phyloP scores from a whole-genome alignment of 140 eudicot genomes.

The Erigeron philadelphicus region DNA sequence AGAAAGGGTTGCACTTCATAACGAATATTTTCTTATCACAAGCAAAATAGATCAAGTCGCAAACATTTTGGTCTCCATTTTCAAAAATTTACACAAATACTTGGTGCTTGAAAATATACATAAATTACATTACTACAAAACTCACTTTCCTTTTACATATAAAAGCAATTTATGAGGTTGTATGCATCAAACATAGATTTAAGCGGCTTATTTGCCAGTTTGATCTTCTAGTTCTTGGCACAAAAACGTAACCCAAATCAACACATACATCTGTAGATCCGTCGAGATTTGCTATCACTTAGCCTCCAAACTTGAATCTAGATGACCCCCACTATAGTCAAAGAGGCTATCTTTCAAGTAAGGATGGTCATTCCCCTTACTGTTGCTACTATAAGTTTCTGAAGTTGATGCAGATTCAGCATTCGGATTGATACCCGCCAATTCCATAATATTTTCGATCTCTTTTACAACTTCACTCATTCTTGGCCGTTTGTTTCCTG shows the following conservation, averaged over 20 bases:
- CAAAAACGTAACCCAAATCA: neutral
- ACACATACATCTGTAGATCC: neutral
- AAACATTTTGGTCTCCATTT: no score
- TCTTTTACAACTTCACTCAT: slow-evolving; percentile 57
- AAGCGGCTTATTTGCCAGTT: no score
- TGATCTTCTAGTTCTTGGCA: no score
- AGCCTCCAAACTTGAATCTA: slow-evolving; percentile 34
- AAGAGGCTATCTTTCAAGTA: slow-evolving; percentile 37
- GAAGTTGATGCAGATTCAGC: slow-evolving; percentile 48
- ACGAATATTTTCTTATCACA: no score
- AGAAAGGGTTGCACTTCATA: no score
- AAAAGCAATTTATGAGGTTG: no score
- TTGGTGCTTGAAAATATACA: no score
- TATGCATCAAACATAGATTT: no score
- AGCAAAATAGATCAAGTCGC: no score
- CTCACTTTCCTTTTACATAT: no score
- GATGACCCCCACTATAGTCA: slow-evolving; percentile 35
- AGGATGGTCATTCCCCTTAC: slow-evolving; percentile 37
- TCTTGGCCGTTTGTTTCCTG: slow-evolving; percentile 45
- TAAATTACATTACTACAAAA: no score
- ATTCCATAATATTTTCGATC: slow-evolving; percentile 47
- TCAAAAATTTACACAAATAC: no score
- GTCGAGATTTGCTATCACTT: slow-evolving; percentile 12
- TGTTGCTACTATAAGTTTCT: slow-evolving; percentile 38
- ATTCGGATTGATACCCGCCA: slow-evolving; percentile 48